Evolutionary conservation across 2,329 filamentous ascomycete genomes (phyloP), one percentile per base, ranked within the genome.

Genomic region (Colletotrichum lini): DNA sequence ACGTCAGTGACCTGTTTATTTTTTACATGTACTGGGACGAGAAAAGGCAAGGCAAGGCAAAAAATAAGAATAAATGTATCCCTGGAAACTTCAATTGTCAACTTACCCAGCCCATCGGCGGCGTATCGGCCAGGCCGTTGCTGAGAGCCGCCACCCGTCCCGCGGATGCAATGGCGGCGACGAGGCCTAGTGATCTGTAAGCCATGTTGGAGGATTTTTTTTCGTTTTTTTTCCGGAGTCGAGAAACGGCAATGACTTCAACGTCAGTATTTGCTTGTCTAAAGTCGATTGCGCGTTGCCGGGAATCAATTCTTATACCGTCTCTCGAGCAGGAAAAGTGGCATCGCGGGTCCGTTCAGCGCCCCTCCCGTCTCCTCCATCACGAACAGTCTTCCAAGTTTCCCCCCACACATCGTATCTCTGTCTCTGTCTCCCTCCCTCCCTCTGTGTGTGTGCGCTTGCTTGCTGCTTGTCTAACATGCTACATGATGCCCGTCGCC

Each of bases 31-130:
- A 21, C 2, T 5, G 4, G 4, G 30, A 54, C 16, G 30, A 2
- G 38, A 2, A n/a, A 18, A 2, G 53, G 10, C n/a, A 30, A n/a
- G 2, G 2, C n/a, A 2, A 4, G 7, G 10, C 2, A 38, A 30
- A 16, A 38, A 26, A 4, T 4, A 26, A 4, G 4, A 3, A 3
- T 3, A 23, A 23, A 23, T 23, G n/a, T n/a, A n/a, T 26, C 3
- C 26, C 30, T 21, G 12, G 9, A 35, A 9, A 2, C 30, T 9
- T 13, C 26, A 38, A 15, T 35, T 35, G 30, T 35, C 30, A 9
- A 59, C 64, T 26, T 59, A 74, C 74, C 72, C 74, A 75, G 63
- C 73, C 73, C 72, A 75, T 74, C 3, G 72, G 73, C 38, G 74
- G 74, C 42, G 73, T 75, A 10, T 64, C 56, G 23, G 74, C 74